A percentile compares a stretch with the other conserved stretches of the same genome.
Evolutionary conservation across 2,329 filamentous ascomycete genomes (phyloP).

Genomic region (Alternaria dauci): DNA sequence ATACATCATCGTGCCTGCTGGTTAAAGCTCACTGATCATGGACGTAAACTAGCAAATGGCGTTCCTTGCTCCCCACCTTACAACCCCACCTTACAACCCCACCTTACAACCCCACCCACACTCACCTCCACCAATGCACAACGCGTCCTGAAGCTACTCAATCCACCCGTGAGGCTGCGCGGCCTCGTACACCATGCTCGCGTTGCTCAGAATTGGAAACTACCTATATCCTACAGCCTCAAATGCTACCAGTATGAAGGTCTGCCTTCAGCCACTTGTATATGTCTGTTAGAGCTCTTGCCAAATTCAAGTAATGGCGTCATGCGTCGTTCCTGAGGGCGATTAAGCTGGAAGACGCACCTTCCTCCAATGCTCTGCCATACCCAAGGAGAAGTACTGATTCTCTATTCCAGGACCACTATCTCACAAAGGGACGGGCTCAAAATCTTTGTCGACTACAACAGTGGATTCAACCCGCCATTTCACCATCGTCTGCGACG

Average conservation of each 20-base stretch:
- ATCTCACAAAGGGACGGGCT: not conserved
- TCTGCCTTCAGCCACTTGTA: slow-evolving; percentile 29
- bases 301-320: slow-evolving; percentile 18
- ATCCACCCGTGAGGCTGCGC: slow-evolving; percentile 28
- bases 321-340: slow-evolving; percentile 28
- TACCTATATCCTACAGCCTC: slow-evolving; percentile 20
- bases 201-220: slow-evolving; percentile 15
- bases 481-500: slow-evolving; percentile 32
- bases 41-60: not conserved
- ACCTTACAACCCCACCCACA: not conserved
- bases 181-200: slow-evolving; percentile 25
- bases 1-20: not conserved
- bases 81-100: not conserved
- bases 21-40: not conserved
- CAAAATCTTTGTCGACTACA: not conserved
- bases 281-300: slow-evolving; percentile 33
- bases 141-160: not conserved
- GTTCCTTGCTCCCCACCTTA: not conserved
- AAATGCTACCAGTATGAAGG: slow-evolving; percentile 29
- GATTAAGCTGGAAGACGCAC: slow-evolving; percentile 29
- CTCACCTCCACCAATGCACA: not conserved
- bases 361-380: slow-evolving; percentile 28
- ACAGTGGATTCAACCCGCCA: slow-evolving; percentile 6
- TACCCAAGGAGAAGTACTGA: slow-evolving; percentile 34
- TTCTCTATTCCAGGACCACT: not conserved